Conservation (phyloP, 116 monocot genomes). For the Iris pallida region DNA sequence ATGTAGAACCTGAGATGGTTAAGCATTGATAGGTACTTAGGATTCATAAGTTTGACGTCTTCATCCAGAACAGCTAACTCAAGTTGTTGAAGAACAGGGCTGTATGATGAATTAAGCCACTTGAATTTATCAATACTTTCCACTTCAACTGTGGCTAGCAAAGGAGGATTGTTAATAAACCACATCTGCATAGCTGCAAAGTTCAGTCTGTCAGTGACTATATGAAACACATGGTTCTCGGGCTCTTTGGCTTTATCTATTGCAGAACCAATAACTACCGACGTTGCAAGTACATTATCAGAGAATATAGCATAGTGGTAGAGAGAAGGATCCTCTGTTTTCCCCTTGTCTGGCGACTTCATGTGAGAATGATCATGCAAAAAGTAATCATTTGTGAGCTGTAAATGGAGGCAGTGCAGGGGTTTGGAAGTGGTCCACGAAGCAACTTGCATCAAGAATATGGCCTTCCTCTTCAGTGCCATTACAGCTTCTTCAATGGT, state of each 20-base stretch:
- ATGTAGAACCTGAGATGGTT: constrained; percentile 87
- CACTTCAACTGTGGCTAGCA: constrained; percentile 47
- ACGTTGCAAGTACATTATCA: constrained; percentile 76
- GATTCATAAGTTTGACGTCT: constrained; percentile 69
- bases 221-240: constrained; percentile 69
- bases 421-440: constrained; percentile 61
- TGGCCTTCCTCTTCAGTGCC: constrained; percentile 43
- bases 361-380: constrained; percentile 17
- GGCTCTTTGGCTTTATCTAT: constrained; percentile 44
- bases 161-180: constrained; percentile 47
- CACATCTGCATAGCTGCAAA: constrained; percentile 80
- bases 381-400: constrained; percentile 59
- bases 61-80: constrained; percentile 55
- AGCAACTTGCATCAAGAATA: constrained; percentile 60
- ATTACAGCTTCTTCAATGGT: constrained; percentile 43
- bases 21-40: constrained; percentile 76
- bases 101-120: constrained; percentile 81
- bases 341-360: constrained; percentile 21
- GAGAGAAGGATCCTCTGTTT: constrained; percentile 54
- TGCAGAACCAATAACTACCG: constrained; percentile 70
- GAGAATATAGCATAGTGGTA: constrained; percentile 85
- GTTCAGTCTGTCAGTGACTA: constrained; percentile 65
- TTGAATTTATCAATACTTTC: constrained; percentile 71
- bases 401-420: constrained; percentile 56
- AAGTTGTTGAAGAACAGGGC: constrained; percentile 64